Evolutionary conservation across 306 rosid genomes (phyloP).

Genomic region (Pyrus bretschneideri): DNA sequence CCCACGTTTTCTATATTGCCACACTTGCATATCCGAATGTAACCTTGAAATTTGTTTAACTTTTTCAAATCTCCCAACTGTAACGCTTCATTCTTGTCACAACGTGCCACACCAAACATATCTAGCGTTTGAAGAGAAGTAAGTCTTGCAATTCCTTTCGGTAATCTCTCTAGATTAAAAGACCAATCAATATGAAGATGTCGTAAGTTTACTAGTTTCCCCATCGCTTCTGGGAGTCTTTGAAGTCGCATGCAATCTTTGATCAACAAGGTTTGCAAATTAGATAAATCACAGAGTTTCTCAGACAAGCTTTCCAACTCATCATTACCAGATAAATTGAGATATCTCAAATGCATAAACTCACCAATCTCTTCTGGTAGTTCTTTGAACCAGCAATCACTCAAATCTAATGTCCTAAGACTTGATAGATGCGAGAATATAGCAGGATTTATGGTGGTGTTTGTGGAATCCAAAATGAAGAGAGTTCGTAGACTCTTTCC

Average conservation of each 20-base stretch:
- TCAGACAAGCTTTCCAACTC: constrained; percentile 2
- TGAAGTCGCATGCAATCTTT: neutral
- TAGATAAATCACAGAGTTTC: neutral
- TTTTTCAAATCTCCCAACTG: neutral
- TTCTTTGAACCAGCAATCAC: neutral
- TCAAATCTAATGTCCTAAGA: neutral
- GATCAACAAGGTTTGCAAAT: constrained; percentile 1
- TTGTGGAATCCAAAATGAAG: neutral
- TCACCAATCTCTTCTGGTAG: neutral
- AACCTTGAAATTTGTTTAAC: neutral
- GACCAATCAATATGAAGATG: neutral
- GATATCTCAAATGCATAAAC: constrained; percentile 11
- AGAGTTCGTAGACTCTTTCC: neutral
- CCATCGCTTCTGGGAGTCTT: constrained; percentile 6
- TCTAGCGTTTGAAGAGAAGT: constrained; percentile 1
- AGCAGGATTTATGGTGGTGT: neutral
- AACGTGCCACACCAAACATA: neutral
- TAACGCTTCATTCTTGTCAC: neutral
- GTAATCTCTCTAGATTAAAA: neutral
- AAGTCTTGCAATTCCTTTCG: constrained; percentile 3
- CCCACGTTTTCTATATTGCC: neutral
- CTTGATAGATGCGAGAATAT: neutral
- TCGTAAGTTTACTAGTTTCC: constrained; percentile 4
- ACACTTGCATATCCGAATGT: neutral
- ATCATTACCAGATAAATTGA: neutral